Percentiles rank a stretch among this genome's conserved stretches.
Evolutionary conservation across 495 filamentous ascomycete species (phyloP).

Genomic region (Aspergillus egyptiacus): DNA sequence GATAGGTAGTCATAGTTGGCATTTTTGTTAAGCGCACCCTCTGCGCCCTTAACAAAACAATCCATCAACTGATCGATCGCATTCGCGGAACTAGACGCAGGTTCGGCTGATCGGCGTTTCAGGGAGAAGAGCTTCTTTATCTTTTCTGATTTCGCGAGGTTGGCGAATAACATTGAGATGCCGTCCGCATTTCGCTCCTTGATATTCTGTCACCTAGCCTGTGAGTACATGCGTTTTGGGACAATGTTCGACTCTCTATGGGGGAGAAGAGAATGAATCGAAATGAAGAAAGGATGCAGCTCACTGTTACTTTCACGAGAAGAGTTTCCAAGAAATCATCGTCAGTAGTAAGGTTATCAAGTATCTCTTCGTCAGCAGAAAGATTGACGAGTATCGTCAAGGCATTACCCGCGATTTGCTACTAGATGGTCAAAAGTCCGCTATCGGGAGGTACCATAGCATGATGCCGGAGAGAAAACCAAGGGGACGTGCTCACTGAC

Average conservation of each 20-base stretch:
- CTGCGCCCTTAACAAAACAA: constrained; percentile 86
- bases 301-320: constrained; percentile 66
- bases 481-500: constrained; percentile 42
- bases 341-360: constrained; percentile 67
- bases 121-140: constrained; percentile 60
- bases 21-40: constrained; percentile 73
- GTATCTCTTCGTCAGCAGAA: constrained; percentile 66
- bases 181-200: constrained; percentile 75
- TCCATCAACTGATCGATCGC: constrained; percentile 89
- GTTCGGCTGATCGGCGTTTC: constrained; percentile 54
- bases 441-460: background rate
- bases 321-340: constrained; percentile 74
- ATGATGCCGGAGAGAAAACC: too few species aligned
- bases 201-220: constrained; percentile 36
- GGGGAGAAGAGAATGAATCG: background rate
- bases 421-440: background rate
- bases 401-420: constrained; percentile 90
- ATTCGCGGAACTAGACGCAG: constrained; percentile 58
- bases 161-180: constrained; percentile 86
- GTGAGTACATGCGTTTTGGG: background rate
- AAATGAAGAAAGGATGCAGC: constrained; percentile 27
- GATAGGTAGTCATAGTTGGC: constrained; percentile 88
- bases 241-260: too few species aligned
- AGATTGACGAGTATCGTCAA: constrained; percentile 90
- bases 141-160: constrained; percentile 72